Conservation (phyloP, 164 flowering plant genomes). For the Magnolia kwangsiensis region DNA sequence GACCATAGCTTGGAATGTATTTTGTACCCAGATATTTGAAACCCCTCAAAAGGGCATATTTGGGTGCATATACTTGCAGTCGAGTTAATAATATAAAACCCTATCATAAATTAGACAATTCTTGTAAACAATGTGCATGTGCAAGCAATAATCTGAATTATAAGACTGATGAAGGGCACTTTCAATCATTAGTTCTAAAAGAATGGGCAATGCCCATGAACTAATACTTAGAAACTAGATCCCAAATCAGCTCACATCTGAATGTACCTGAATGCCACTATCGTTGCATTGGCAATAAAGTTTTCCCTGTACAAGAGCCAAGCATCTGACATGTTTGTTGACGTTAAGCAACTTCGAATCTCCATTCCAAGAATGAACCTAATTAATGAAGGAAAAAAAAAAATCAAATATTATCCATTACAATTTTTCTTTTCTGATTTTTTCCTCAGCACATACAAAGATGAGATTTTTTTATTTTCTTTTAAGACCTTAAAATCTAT, state of each 20-base stretch:
- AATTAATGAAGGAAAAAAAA: not conserved
- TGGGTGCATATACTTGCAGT: no score
- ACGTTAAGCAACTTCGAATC: slow-evolving; percentile 50
- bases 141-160: not conserved
- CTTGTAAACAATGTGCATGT: not conserved
- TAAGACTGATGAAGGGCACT: not conserved
- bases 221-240: not conserved
- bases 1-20: no score
- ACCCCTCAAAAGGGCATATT: no score
- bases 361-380: slow-evolving; percentile 83
- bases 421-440: not conserved
- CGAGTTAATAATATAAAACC: no score
- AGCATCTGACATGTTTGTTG: slow-evolving; percentile 54
- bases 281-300: slow-evolving; percentile 76
- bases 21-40: no score
- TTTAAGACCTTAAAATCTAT: not conserved
- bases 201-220: not conserved
- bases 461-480: not conserved
- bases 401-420: not conserved
- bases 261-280: slow-evolving; percentile 66
- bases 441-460: not conserved
- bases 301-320: slow-evolving; percentile 60
- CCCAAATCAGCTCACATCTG: not conserved
- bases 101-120: no score
- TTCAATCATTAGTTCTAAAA: not conserved